Conservation (phyloP, 1,284 basidiomycete species). For the Ganoderma resinaceum region DNA sequence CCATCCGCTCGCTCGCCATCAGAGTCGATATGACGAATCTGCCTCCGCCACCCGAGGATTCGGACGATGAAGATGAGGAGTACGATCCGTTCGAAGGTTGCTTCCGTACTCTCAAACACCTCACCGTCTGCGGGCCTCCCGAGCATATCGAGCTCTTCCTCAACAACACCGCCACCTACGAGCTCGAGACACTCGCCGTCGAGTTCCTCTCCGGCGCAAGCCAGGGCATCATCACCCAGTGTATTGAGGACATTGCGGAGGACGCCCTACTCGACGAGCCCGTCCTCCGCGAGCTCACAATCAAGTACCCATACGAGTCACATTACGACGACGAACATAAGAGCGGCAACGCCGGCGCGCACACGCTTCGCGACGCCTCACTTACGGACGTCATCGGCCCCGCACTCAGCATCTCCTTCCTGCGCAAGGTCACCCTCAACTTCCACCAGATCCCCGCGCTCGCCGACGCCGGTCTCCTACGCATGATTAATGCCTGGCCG, state of each 20-base stretch:
- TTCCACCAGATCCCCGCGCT: background rate
- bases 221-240: background rate
- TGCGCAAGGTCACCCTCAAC: conserved; percentile 1
- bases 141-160: background rate
- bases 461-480: background rate
- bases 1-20: background rate
- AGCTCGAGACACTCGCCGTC: background rate
- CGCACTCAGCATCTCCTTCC: background rate
- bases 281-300: background rate
- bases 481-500: conserved; percentile 11
- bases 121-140: background rate
- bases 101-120: background rate
- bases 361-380: background rate
- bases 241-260: background rate
- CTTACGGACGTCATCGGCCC: background rate
- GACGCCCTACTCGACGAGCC: background rate
- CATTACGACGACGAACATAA: background rate
- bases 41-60: background rate
- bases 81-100: background rate
- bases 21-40: background rate
- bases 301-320: background rate
- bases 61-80: background rate
- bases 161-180: too few species aligned
- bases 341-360: background rate
- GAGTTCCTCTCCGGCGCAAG: background rate